Base-by-base conservation (phyloP, 192 early-diverging fungal species). In the Coemansia sp. region DNA sequence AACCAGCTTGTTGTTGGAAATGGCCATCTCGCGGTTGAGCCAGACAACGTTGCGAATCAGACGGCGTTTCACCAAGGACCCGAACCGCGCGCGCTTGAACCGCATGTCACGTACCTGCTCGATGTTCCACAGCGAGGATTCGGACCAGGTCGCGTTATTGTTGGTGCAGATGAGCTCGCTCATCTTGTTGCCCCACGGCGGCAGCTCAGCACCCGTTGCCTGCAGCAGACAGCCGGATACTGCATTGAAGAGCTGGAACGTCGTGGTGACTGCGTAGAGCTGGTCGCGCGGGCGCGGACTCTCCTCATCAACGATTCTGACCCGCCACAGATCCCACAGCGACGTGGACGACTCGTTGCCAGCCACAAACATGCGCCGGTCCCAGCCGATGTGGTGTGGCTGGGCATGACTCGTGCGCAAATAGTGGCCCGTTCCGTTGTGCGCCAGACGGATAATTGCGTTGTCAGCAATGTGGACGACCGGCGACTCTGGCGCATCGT, bases 81-180 rank as follows among this genome's bases (percentile, higher is more conserved):
- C 21, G n/a, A 64, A 69, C 23, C 68, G 39, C 9, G 65, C 65
- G 1, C 41, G 69, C 32, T 73, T 65, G 11, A 71, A 65, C 47
- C 75, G 75, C 65, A 52, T 66, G 37, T 67, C 67, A 23, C 63
- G 63, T 6, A 60, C 56, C 50, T 70, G 67, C 65, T 74, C 58
- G 11, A 78, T 56, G 61, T 65, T 95, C 91, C 40, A 82, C 48
- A 61, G 78, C 19, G 69, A 65, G 65, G 70, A 67, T 47, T 85
- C 80, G 26, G 91, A 75, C 1, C 21, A 19, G 9, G 69, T 68
- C 0, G 32, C 23, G 64, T 70, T 64, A 19, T 89, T 89, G 64
- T 95, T 93, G 67, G 96, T 91, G 13, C 96, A 95, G 77, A 95
- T 93, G 37, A 97, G 84, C 68, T 97, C 94, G 69, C 92, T 89